Evolutionary conservation across 139 green algal genomes (phyloP), one percentile per base, ranked within the genome.

Genomic region (Tetraselmis chui): DNA sequence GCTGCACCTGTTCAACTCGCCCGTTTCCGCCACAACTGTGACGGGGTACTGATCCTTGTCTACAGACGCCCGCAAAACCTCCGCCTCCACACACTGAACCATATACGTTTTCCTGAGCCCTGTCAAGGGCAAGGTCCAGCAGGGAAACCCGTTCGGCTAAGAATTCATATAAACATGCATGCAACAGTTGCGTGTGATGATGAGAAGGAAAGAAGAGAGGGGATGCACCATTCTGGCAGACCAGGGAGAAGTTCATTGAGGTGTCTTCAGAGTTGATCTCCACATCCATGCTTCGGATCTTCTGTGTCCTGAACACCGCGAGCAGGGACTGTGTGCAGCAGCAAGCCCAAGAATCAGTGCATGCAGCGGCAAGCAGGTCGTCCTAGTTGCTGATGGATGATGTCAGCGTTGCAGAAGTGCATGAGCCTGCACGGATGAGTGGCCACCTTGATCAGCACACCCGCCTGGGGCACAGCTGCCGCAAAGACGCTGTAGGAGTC

Each of bases 51-150:
- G 78, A 5, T 93, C 87, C 29, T 84, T 85, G 79, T 96, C 88
- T n/a, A 95, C 83, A 5, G 82, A 89, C 18, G 92, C 90, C 59
- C 90, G 85, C 77, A 94, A 85, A 28, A 94, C 88, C 67, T 95
- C 90, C 0, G 84, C 75, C 1, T 92, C 85, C 67, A 89, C 83
- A 58, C 82, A 86, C n/a, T 89, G 83, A 26, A 94, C 78, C 2
- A 59, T 78, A 77, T 91, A 96, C 1, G 80, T 85, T 86, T 96
- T 96, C 23, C 86, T 25, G 67, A 96, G 84, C 2, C 92, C 92
- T 94, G 88, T 78, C 78, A 1, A 23, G 2, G 25, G 18, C 31
- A n/a, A n/a, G n/a, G n/a, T n/a, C n/a, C n/a, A n/a, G n/a, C n/a
- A n/a, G n/a, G n/a, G n/a, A n/a, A n/a, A n/a, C n/a, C n/a, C n/a